Conservation (phyloP, 2,329 filamentous ascomycete species). For the Clarireedia homoeocarpa region DNA sequence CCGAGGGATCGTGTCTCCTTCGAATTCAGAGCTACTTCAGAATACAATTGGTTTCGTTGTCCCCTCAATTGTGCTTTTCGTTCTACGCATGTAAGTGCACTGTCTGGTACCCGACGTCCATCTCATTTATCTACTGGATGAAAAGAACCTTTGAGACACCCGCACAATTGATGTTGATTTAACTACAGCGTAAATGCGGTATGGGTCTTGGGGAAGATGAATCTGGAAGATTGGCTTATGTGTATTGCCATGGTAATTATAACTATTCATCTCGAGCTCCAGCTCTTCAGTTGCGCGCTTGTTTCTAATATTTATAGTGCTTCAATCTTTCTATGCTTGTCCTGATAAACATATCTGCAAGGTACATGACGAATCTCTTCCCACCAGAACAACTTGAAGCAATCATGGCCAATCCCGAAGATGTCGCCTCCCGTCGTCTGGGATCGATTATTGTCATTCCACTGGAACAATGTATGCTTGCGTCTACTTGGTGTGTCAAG, state of each 20-base stretch:
- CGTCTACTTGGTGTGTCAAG: constrained; percentile 44
- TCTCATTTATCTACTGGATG: background rate
- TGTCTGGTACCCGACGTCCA: no score
- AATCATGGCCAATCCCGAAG: constrained; percentile 30
- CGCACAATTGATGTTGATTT: background rate
- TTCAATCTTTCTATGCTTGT: constrained; percentile 31
- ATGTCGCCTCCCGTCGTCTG: constrained; percentile 35
- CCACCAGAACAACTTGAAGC: constrained; percentile 28
- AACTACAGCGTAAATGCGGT: constrained; percentile 13
- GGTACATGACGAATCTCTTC: constrained; percentile 33
- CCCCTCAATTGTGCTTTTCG: constrained; percentile 13
- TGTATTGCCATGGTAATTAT: constrained; percentile 29
- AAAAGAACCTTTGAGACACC: no score
- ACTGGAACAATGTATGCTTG: constrained; percentile 41
- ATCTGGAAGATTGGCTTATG: constrained; percentile 34
- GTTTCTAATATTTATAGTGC: constrained; percentile 20
- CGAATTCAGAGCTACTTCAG: constrained; percentile 14
- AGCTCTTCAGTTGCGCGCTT: background rate
- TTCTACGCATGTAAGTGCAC: constrained; percentile 17
- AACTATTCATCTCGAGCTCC: background rate
- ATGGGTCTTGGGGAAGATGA: constrained; percentile 13
- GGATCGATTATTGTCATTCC: constrained; percentile 43
- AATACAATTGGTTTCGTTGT: constrained; percentile 20
- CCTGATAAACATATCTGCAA: constrained; percentile 32
- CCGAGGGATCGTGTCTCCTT: constrained; percentile 14